Base-by-base conservation (phyloP, 2,329 filamentous ascomycete species). In the Aspergillus awamori region DNA sequence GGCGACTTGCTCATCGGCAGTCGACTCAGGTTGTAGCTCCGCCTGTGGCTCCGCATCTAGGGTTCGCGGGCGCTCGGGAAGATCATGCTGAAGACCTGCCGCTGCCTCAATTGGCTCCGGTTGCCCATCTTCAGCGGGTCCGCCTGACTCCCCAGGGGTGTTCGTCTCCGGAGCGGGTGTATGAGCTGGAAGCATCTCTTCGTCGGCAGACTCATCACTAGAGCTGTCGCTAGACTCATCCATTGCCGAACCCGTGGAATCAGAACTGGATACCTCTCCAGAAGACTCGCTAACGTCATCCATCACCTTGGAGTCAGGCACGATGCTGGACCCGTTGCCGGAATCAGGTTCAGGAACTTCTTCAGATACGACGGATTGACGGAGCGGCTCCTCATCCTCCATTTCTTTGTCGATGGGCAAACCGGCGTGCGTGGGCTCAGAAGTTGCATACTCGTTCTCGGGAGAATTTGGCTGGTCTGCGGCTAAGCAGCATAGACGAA, bases 231-330 rank as follows among this genome's bases (percentile, higher is more conserved):
- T 70, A 51, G 76, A 78, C 61, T 77, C 76, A 61, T 77, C 73
- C 76, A 79, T 77, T 22, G 75, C 69, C 5, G 76, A 77, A 11
- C 72, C 72, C 20, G 59, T 59, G 43, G 71, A 72, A n/a, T 71
- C 69, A 28, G 70, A 70, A 28, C 66, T 63, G n/a, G 72, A 72
- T 55, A 62, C 60, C 13, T 69, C 65, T 11, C 64, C 62, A 7
- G 61, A 33, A 43, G 65, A 67, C 17, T 62, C 58, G 36, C 53
- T 62, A 17, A 60, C 48, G 8, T 63, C 63, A 22, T 47, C 71
- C 49, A 38, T 54, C 15, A 48, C 15, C n/a, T 30, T 22, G 48
- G 62, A 28, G 60, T 47, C 26, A 8, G 47, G 30, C 8, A 51
- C 26, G 20, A 30, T 20, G 17, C 15, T 51, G 7, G 26, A 51